Evolutionary conservation across 306 rosid species (phyloP).

Genomic region (Pterocarpus macrocarpus): DNA sequence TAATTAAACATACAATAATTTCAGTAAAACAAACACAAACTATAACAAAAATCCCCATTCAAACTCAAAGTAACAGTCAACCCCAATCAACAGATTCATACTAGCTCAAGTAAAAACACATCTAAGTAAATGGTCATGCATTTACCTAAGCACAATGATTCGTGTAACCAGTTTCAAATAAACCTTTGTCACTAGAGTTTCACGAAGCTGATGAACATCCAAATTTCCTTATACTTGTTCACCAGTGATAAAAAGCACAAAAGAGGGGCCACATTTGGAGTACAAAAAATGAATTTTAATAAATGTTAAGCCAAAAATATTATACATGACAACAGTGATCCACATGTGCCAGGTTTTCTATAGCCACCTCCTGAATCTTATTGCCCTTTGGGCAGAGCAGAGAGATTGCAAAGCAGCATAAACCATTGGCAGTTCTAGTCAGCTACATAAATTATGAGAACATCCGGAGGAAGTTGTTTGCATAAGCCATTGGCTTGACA

Average conservation of each 20-base stretch:
- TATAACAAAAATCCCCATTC: background rate
- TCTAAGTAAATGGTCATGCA: conserved; percentile 1
- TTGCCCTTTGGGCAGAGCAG: conserved; percentile 46
- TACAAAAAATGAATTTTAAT: conserved; percentile 51
- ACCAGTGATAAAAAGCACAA: conserved; percentile 28
- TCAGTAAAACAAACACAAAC: background rate
- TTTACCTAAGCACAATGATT: conserved; percentile 15
- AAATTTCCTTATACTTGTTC: conserved; percentile 48
- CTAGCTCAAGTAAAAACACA: background rate
- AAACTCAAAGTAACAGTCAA: background rate
- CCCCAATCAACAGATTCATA: background rate
- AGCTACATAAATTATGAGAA: conserved; percentile 60
- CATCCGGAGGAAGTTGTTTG: conserved; percentile 91
- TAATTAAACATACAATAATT: conserved; percentile 16
- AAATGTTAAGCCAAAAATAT: conserved; percentile 43
- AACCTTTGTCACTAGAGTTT: conserved; percentile 40
- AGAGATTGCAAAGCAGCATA: conserved; percentile 39
- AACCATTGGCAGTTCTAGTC: conserved; percentile 49
- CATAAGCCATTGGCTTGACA: conserved; percentile 98
- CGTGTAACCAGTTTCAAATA: conserved; percentile 33
- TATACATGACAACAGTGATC: conserved; percentile 50
- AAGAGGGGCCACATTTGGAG: conserved; percentile 33
- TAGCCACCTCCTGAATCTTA: conserved; percentile 35
- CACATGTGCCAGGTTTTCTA: conserved; percentile 42
- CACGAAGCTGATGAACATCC: conserved; percentile 34